These are phyloP conservation scores for Corrigiola litoralis DNA, from an alignment of 179 eudicot genomes.

Conservation along the genomic window DNA sequence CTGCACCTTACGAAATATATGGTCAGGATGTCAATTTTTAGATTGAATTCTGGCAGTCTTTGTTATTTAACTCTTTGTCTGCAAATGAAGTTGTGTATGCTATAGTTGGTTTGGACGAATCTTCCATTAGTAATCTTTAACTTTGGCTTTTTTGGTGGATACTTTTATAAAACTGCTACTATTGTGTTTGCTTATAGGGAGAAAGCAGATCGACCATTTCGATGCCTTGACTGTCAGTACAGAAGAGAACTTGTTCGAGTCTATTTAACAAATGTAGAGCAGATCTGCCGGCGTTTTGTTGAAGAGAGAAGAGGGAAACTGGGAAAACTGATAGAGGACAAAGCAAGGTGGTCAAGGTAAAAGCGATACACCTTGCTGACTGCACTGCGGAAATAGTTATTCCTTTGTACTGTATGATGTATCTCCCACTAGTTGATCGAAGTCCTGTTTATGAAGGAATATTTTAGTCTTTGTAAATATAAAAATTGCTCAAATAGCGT, in stretches of 20 bases:
- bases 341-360: slow-evolving; percentile 90
- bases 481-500: not conserved
- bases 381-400: not conserved
- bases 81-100: not conserved
- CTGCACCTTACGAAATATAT: too few species aligned
- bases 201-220: slow-evolving; percentile 78
- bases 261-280: slow-evolving; percentile 83
- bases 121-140: too few species aligned
- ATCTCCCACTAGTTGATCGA: too few species aligned
- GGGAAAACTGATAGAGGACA: slow-evolving; percentile 71
- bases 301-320: slow-evolving; percentile 77
- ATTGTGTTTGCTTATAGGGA: slow-evolving; percentile 47
- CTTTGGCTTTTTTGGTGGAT: too few species aligned
- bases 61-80: not conserved
- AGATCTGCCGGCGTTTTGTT: slow-evolving; percentile 80
- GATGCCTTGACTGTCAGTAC: slow-evolving; percentile 79
- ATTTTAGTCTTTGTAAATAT: too few species aligned
- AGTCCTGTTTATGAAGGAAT: too few species aligned
- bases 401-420: not conserved
- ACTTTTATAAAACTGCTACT: not conserved
- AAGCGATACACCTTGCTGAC: not conserved
- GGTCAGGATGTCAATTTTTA: too few species aligned
- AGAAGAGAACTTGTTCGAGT: slow-evolving; percentile 87
- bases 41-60: not conserved
- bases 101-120: not conserved